Base-by-base conservation (phyloP, 108 stramenopile species). In the Pseudonitzschia pungens region DNA sequence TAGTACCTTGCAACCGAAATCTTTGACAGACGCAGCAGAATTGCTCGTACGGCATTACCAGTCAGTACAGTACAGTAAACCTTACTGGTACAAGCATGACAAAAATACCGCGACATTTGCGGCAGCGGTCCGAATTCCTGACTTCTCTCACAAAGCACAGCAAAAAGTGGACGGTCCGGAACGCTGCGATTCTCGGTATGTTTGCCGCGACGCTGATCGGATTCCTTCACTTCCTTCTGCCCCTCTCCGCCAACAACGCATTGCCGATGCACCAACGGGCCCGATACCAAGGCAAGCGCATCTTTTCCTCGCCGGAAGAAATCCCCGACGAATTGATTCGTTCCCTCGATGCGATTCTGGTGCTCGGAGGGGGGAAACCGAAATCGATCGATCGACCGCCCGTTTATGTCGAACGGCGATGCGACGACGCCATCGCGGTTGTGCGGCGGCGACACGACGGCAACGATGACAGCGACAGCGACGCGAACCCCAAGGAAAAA, bases 311-410 rank as follows among this genome's bases (percentile, higher is more conserved):
- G 6, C 50, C 50, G 50, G n/a, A 51, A 51, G 50, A 51, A n/a
- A 16, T 51, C n/a, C 50, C 50, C 2, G 6, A 7, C 16, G 50
- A 51, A 4, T 9, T 51, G 50, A n/a, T 51, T 9, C 50, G n/a
- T n/a, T 51, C 50, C 10, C 68, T 92, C 14, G 91, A 95, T 80
- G 87, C 82, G 14, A 86, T 95, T 33, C 50, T 95, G 12, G 77
- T 95, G 32, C 70, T 95, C 5, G 93, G 93, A 26, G 93, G 93
- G 28, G 93, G 93, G 11, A 89, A 86, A 6, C 91, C 93, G 20
- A 31, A 67, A 29, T 75, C 83, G 0, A 67, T 90, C 24, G 77
- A 72, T 9, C 73, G 83, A 8, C 93, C 93, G 12, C 93, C 93
- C 0, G 48, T 79, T 0, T 95, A 89, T 56, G 87, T 88, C 12